Conservation (phyloP, 2,329 filamentous ascomycete species). For the Tricladium varicosporioides region DNA sequence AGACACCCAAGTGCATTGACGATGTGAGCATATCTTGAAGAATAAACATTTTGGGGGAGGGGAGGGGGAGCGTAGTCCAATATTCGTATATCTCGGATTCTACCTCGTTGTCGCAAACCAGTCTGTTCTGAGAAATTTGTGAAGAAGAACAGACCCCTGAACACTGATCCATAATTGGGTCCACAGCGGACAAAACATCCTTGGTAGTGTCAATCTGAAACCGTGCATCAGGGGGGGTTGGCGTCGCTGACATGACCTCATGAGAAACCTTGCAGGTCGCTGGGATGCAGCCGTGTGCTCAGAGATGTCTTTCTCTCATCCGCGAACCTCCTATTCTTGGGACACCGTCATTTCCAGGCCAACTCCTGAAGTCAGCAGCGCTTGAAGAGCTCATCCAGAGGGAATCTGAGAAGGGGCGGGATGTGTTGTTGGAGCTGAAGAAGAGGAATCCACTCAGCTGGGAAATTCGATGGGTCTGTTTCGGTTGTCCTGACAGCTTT, state of each 20-base stretch:
- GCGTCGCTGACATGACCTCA: not conserved
- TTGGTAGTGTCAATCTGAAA: not conserved
- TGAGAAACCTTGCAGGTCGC: not conserved
- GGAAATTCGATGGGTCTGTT: not conserved
- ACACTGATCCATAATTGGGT: too few relatives aligned
- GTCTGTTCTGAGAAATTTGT: not conserved
- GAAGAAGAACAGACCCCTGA: not conserved
- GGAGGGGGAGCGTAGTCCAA: not conserved
- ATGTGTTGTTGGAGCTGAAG: not conserved
- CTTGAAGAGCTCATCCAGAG: not conserved
- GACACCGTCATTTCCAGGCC: not conserved
- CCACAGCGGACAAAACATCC: not conserved
- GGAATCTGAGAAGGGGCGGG: not conserved
- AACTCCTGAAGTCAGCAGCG: not conserved
- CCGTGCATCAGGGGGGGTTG: not conserved
- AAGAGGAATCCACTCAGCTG: not conserved
- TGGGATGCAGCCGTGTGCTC: not conserved
- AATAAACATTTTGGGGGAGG: not conserved
- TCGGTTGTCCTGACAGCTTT: not conserved
- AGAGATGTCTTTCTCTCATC: not conserved
- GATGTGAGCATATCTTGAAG: not conserved
- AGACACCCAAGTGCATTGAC: not conserved
- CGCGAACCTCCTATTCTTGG: not conserved
- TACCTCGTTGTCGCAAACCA: not conserved
- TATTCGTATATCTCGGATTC: not conserved